Conservation (phyloP, 441 rosid genomes). For the Cnidoscolus chayamansa region DNA sequence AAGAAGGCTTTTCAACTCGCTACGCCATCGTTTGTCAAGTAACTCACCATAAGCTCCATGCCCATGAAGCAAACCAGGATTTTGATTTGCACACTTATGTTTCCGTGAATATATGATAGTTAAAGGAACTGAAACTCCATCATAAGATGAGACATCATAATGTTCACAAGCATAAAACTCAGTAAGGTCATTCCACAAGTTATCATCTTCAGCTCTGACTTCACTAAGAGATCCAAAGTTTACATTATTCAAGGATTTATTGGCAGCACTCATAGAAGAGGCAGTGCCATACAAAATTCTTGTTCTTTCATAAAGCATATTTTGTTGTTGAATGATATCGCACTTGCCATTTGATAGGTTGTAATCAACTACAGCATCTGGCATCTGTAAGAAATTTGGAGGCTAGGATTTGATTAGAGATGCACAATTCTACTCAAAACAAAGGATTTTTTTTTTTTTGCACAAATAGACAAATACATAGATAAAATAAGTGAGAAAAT, state of each 20-base stretch:
- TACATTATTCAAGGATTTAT: conserved; percentile 34
- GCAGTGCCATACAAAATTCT: conserved; percentile 72
- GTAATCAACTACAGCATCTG: conserved; percentile 93
- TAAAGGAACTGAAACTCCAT: conserved; percentile 77
- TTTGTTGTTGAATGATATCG: conserved; percentile 91
- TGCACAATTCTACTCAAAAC: neutral
- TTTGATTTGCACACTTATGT: conserved; percentile 40
- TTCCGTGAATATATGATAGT: conserved; percentile 63
- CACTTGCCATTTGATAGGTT: conserved; percentile 76
- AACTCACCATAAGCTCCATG: conserved; percentile 96
- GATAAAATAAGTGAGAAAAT: neutral
- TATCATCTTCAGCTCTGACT: conserved; percentile 45
- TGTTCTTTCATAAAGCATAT: conserved; percentile 89
- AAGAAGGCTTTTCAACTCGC: conserved; percentile 93
- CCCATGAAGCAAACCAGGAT: conserved; percentile 79
- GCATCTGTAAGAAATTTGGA: conserved; percentile 59
- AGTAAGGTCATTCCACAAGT: conserved; percentile 87
- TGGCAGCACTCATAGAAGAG: conserved; percentile 39
- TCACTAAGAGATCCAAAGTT: conserved; percentile 36
- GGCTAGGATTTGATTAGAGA: conserved; percentile 17
- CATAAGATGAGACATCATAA: conserved; percentile 59
- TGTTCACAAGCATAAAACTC: conserved; percentile 83
- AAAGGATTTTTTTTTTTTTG: neutral
- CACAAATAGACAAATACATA: neutral
- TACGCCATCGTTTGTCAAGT: conserved; percentile 87